A percentile compares a stretch with the other conserved stretches of the same genome.
Conservation (phyloP, 1,139 yeast genomes). For the Suhomyces coccinellae region DNA sequence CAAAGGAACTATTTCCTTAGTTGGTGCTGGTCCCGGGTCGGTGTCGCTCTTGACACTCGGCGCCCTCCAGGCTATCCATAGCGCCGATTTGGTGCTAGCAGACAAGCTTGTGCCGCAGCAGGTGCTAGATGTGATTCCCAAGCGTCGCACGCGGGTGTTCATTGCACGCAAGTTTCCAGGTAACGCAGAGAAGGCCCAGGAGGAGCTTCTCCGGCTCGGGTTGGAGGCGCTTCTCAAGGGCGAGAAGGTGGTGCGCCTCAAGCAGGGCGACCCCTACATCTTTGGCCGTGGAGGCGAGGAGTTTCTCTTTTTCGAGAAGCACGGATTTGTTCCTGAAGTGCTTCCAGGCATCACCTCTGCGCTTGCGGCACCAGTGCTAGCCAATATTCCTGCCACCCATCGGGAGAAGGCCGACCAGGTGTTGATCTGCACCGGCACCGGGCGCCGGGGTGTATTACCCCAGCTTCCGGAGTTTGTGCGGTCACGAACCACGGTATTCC, state of each 20-base stretch:
- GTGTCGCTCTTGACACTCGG: slow-evolving; percentile 80
- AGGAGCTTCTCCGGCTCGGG: slow-evolving; percentile 74
- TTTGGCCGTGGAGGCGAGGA: slow-evolving; percentile 99
- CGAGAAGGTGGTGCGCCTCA: slow-evolving; percentile 78
- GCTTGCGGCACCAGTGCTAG: slow-evolving; percentile 82
- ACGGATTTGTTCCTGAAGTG: slow-evolving; percentile 73
- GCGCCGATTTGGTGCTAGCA: slow-evolving; percentile 83
- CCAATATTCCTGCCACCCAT: slow-evolving; percentile 88
- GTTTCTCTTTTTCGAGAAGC: slow-evolving; percentile 59
- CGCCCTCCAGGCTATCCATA: slow-evolving; percentile 75
- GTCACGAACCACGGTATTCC: slow-evolving; percentile 78
- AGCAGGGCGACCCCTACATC: slow-evolving; percentile 97
- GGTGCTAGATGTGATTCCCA: slow-evolving; percentile 79
- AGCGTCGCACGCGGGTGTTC: slow-evolving; percentile 63
- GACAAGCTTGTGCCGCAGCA: slow-evolving; percentile 92
- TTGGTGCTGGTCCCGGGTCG: slow-evolving; percentile 96
- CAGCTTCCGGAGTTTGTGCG: slow-evolving; percentile 70
- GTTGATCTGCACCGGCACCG: slow-evolving; percentile 91
- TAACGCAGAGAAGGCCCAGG: slow-evolving; percentile 91
- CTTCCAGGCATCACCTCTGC: slow-evolving; percentile 92
- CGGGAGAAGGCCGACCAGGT: slow-evolving; percentile 93
- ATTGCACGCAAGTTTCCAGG: slow-evolving; percentile 97
- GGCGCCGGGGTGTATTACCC: slow-evolving; percentile 83
- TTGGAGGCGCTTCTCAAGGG: slow-evolving; percentile 64
- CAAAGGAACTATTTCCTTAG: slow-evolving; percentile 67